Evolutionary conservation across 345 rosid species (phyloP), one percentile per base, ranked within the genome.

Genomic region (Citrus trifoliata): DNA sequence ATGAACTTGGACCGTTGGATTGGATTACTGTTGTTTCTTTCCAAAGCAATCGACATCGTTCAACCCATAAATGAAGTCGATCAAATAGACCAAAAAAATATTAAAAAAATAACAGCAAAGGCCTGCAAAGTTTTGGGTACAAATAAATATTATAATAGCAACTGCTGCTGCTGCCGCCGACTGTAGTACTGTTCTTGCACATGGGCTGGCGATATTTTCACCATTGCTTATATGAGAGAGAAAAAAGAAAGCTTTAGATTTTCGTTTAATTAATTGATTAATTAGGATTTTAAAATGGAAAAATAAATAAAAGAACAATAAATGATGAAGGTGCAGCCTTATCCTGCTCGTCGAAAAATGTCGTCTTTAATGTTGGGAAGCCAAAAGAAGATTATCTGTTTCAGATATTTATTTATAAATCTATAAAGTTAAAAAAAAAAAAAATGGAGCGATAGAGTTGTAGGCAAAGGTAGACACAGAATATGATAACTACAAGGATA

Each of bases 31-130:
- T 10, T 37, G 37, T 19, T 76, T 35, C 79, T 67, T 35, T 14
- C 37, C 25, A 67, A 53, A 35, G 66, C 56, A 33, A 67, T 35
- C 73, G 79, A 67, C 79, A 67, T 76, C 73, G 27, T 35, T 24
- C 53, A 67, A 76, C 48, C 60, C 58, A 75, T 28, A 27, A 35
- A 25, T 40, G 4, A 21, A 65, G 59, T 75, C 19, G 6, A 46
- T 35, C 21, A 35, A 75, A 60, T 65, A 30, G 70, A 35, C 66
- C 51, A 13, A 46, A 13, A 42, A 46, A 12, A 2, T 13, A 0
- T 46, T 13, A 1, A 46, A 46, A 13, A 10, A 33, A 21, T 7
- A 7, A 13, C 42, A 70, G 61, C 21, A 19, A 19, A 18, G 22
- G 25, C 51, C 51, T 22, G 7, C 58, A 53, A 27, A 40, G 30